Evolutionary conservation across 2,329 filamentous ascomycete genomes (phyloP).

Genomic region (Ophiostoma triangulosporum): DNA sequence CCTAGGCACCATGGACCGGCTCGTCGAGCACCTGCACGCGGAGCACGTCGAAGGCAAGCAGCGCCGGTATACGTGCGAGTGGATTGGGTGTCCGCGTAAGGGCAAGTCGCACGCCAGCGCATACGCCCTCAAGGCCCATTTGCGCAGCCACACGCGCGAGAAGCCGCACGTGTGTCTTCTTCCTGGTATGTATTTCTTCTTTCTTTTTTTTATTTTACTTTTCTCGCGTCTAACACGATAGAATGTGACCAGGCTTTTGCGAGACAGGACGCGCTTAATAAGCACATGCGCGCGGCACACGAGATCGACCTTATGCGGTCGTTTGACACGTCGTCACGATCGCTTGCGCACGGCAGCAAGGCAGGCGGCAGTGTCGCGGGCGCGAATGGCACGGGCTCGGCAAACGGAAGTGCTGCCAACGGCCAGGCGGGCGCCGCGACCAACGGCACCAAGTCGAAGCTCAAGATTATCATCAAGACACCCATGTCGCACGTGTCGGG

Average conservation of each 20-base stretch:
- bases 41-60: constrained; percentile 87
- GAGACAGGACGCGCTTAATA: constrained; percentile 84
- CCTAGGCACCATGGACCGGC: constrained; percentile 63
- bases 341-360: constrained; percentile 36
- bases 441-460: constrained; percentile 32
- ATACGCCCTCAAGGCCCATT: constrained; percentile 91
- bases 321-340: constrained; percentile 59
- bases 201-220: neutral
- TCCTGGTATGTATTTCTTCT: constrained; percentile 50
- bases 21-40: constrained; percentile 77
- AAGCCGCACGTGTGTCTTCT: constrained; percentile 96
- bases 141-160: constrained; percentile 94
- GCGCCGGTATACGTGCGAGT: constrained; percentile 98
- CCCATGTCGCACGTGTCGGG: constrained; percentile 43
- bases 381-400: neutral
- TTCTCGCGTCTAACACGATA: constrained; percentile 24
- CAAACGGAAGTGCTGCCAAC: neutral
- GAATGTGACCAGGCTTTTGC: constrained; percentile 98
- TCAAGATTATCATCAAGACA: constrained; percentile 52
- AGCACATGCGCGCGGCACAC: constrained; percentile 97
- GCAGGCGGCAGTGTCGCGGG: constrained; percentile 9
- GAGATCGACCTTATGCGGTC: constrained; percentile 89
- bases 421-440: constrained; percentile 14
- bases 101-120: constrained; percentile 86
- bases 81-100: constrained; percentile 79